phyloP scores from a whole-genome alignment of 805 yeast genomes.

The Brettanomyces bruxellensis region DNA sequence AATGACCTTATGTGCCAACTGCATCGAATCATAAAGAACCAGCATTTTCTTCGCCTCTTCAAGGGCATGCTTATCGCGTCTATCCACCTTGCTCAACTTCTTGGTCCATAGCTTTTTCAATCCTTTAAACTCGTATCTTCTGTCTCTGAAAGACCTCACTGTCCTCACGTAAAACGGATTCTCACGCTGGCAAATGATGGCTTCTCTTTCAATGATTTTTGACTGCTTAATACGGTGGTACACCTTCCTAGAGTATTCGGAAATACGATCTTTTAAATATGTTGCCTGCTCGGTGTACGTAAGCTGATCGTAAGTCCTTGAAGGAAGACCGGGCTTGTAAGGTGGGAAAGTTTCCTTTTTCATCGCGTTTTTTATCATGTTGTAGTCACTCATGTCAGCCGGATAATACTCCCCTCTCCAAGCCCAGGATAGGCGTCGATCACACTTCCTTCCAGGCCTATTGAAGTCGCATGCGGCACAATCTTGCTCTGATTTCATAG shows the following conservation, averaged over 20 bases:
- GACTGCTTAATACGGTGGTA: slow-evolving; percentile 76
- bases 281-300: slow-evolving; percentile 69
- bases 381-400: slow-evolving; percentile 83
- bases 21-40: slow-evolving; percentile 87
- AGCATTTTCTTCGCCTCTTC: slow-evolving; percentile 96
- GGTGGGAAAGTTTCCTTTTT: slow-evolving; percentile 73
- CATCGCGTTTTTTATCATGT: slow-evolving; percentile 77
- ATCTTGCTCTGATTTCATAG: slow-evolving; percentile 89
- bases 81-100: slow-evolving; percentile 48
- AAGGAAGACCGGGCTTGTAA: slow-evolving; percentile 44
- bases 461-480: slow-evolving; percentile 98
- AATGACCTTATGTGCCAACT: slow-evolving; percentile 94
- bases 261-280: slow-evolving; percentile 63
- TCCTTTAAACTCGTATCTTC: slow-evolving; percentile 92
- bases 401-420: slow-evolving; percentile 98
- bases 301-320: slow-evolving; percentile 65
- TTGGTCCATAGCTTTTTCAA: slow-evolving; percentile 92
- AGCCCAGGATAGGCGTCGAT: slow-evolving; percentile 86
- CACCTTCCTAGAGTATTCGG: slow-evolving; percentile 79
- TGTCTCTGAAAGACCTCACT: slow-evolving; percentile 87
- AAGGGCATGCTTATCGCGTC: slow-evolving; percentile 45
- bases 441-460: slow-evolving; percentile 90
- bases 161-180: slow-evolving; percentile 96
- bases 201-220: slow-evolving; percentile 79
- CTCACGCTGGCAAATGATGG: slow-evolving; percentile 94